Base-by-base conservation (phyloP, 176 grass and related monocot genomes). In the Carex kokanica region DNA sequence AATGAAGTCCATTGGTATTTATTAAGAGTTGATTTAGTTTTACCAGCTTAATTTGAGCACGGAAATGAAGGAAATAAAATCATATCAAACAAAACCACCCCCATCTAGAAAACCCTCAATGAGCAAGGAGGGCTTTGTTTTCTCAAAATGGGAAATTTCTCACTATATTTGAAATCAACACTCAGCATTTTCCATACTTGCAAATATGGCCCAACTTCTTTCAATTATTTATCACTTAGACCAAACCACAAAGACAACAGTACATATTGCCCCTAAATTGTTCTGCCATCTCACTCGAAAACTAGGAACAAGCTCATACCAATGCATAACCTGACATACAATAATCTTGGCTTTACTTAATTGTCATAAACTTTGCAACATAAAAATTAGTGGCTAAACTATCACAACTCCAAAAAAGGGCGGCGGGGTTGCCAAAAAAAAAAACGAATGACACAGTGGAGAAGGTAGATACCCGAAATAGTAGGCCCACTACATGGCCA, bases 401-500 rank as follows among this genome's bases (percentile, higher is more conserved):
- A 53, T 77, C 12, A 55, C 25, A 78, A 25, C 13, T 56, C 21
- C 47, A 74, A 74, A 25, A 12, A 74, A 15, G 20, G 43, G 4
- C 2, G 0, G 21, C 7, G 1, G 45, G 73, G 40, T 71, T 78
- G 15, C 23, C 32, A 77, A 8, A 60, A 38, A 62, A n/a, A 7
- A 11, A 23, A 23, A 56, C 62, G 40, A 10, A 60, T 81, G 23
- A 61, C 23, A 61, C 17, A 15, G 6, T 43, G 38, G 12, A 25
- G 41, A 45, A 64, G 60, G 40, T 15, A 25, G 20, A 80, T 81
- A 81, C 78, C 78, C 9, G 4, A 62, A 32, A 62, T 24, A 24
- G 78, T 47, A 62, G 9, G 17, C 25, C 17, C 38, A 18, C 14
- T 94, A 94, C 90, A 92, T 92, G 61, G 94, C 90, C 94, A 94